A percentile compares a stretch with the other conserved stretches of the same genome.
These are phyloP conservation scores for Ligustrum vulgare DNA, from an alignment of 257 asterid genomes.

Conservation along the genomic window DNA sequence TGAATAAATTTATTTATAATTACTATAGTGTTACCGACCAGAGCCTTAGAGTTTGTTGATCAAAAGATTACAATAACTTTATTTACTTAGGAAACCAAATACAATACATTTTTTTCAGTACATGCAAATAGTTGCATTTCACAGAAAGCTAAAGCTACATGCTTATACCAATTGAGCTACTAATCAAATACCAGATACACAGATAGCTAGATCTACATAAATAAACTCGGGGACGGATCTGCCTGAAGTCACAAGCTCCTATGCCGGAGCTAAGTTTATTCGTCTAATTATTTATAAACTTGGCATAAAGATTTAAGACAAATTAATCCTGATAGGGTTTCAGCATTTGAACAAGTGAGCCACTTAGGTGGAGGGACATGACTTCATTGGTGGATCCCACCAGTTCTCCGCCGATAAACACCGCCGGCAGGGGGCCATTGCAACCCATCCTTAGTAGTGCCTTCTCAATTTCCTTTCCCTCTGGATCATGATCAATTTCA, in stretches of 20 bases:
- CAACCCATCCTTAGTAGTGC: slow-evolving; percentile 53
- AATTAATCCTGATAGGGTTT: slow-evolving; percentile 34
- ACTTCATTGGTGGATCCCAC: slow-evolving; percentile 79
- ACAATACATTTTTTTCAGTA: neutral
- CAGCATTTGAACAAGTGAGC: slow-evolving; percentile 53
- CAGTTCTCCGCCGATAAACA: slow-evolving; percentile 60
- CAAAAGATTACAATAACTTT: neutral
- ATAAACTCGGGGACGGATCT: neutral
- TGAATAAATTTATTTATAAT: too few species aligned
- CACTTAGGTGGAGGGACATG: slow-evolving; percentile 80
- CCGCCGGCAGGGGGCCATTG: slow-evolving; percentile 53
- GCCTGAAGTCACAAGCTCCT: neutral
- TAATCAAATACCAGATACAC: slow-evolving; percentile 8
- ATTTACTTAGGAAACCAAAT: neutral
- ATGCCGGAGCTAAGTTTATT: slow-evolving; percentile 18
- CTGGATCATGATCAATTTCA: slow-evolving; percentile 55
- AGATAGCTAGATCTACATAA: slow-evolving; percentile 7
- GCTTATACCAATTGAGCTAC: neutral
- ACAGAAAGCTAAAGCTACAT: slow-evolving; percentile 1
- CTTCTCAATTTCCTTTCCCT: slow-evolving; percentile 64
- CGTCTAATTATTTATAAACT: slow-evolving; percentile 10
- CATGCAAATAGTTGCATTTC: neutral
- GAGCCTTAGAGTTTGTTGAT: too few species aligned
- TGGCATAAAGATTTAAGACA: slow-evolving; percentile 12
- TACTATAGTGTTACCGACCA: too few species aligned